Evolutionary conservation across 2,329 filamentous ascomycete genomes (phyloP), one percentile per base, ranked within the genome.

Genomic region (Arthrobotrys sphaeroides): DNA sequence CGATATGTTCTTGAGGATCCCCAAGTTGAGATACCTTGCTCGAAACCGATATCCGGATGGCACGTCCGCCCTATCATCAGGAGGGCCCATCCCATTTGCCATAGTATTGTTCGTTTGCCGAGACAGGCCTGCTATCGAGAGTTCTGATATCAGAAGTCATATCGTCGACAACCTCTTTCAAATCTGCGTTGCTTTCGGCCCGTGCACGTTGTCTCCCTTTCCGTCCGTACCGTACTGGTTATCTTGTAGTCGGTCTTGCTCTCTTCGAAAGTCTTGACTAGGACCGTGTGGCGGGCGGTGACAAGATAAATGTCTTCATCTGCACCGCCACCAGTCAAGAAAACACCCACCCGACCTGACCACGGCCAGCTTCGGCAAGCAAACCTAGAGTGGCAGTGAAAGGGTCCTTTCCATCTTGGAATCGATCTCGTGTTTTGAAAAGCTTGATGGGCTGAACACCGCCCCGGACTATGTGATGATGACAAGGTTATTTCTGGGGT

Each of bases 291-390:
- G n/a, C 49, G 28, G 20, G 49, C 49, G 16, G 49, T 53, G 13
- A 53, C 49, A 18, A 53, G n/a, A 12, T 53, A 53, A 3, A 53
- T 53, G 7, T 36, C 20, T 12, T 53, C 36, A 53, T 53, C 49
- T 2, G 24, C 49, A 12, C 28, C 28, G n/a, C 49, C 49, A 33
- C 7, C 49, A n/a, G 26, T 53, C 7, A 53, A 20, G 26, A 36
- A 53, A 36, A 53, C n/a, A 53, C n/a, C 49, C 49, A 20, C 28
- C 49, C 9, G 49, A 53, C 49, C 49, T 28, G 7, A 36, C 49
- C 26, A 2, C n/a, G 36, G 33, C n/a, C 2, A 20, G 16, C 5
- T 13, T 20, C 36, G 2, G 49, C 49, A 12, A 28, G 49, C 3
- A 53, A 33, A 12, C 49, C 5, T 5, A 53, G 28, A 0, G 49